Base-by-base conservation (phyloP, 441 rosid genomes). In the Populus hybrid region DNA sequence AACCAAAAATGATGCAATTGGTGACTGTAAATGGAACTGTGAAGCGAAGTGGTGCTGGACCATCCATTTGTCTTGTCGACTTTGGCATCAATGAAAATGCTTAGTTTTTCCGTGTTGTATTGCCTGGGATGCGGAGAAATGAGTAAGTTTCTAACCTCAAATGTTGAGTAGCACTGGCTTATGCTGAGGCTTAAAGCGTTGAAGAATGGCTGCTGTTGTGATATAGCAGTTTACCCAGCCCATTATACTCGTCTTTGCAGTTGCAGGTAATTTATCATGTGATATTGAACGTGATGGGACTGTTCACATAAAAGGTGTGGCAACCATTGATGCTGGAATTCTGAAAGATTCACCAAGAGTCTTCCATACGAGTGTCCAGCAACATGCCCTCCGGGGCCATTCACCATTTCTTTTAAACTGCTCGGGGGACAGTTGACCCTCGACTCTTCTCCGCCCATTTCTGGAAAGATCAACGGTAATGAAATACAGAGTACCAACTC, bases 371-470 rank as follows among this genome's bases (percentile, higher is more conserved):
- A 88, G 78, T 40, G 88, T 87, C 64, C 88, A 88, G 81, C 91
- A 91, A 80, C 83, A 1, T 76, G 80, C 75, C 88, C 90, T 0
- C 84, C 91, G 0, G 99, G 99, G 40, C 90, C 93, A 0, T 93
- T 93, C 82, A 80, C 87, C 0, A 35, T 94, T 72, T 80, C 91
- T 0, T 91, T 94, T 73, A 85, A 83, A 67, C 86, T 94, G 40
- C 99, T 98, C 0, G 98, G 99, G 98, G 99, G 79, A 91, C 89
- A 18, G 95, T 92, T 29, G 99, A 94, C 78, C 90, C 98, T 42
- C 88, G 97, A 50, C 82, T 95, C 35, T 82, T 86, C 80, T 45
- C 79, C 31, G 86, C 94, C 7, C 77, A 9, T 24, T 82, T 88
- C 78, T 86, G 92, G 38, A 78, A 75, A n/a, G 94, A 87, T 76